A percentile compares a stretch with the other conserved stretches of the same genome.
Conservation (phyloP, 2,329 filamentous ascomycete genomes). For the Chrysoporthe austroafricana region DNA sequence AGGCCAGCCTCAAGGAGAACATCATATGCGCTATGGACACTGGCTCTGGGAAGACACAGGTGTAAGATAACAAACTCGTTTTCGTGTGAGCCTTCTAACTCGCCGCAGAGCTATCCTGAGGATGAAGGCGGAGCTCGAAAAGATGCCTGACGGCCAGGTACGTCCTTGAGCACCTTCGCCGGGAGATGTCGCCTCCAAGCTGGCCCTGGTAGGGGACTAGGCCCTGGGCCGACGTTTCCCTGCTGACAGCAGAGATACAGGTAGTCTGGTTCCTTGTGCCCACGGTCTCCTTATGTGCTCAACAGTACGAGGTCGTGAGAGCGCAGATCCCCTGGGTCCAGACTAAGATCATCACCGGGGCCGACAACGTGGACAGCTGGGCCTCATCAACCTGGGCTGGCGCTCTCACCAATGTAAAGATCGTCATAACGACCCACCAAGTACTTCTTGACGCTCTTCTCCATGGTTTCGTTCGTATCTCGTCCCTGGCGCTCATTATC, state of each 20-base stretch:
- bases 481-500: slow-evolving; percentile 68
- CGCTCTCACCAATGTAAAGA: slow-evolving; percentile 63
- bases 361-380: slow-evolving; percentile 73
- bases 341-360: slow-evolving; percentile 67
- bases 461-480: slow-evolving; percentile 73
- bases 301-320: slow-evolving; percentile 66
- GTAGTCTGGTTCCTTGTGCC: slow-evolving; percentile 76
- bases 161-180: not conserved
- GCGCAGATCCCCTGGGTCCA: slow-evolving; percentile 63
- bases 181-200: not conserved
- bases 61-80: slow-evolving; percentile 53
- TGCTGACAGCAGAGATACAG: slow-evolving; percentile 40
- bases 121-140: slow-evolving; percentile 67
- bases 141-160: slow-evolving; percentile 57
- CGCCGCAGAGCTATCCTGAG: slow-evolving; percentile 64
- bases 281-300: slow-evolving; percentile 67
- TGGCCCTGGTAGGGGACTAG: not conserved
- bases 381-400: slow-evolving; percentile 70
- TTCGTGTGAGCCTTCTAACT: not conserved
- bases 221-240: not conserved
- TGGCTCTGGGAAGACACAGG: slow-evolving; percentile 76
- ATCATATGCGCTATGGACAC: slow-evolving; percentile 81
- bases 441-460: slow-evolving; percentile 74
- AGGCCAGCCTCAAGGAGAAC: slow-evolving; percentile 69
- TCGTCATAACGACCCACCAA: slow-evolving; percentile 80